A percentile compares a stretch with the other conserved stretches of the same genome.
These are phyloP conservation scores for Zymoseptoria tritici DNA, from an alignment of 2,329 filamentous ascomycete genomes.

Conservation along the genomic window DNA sequence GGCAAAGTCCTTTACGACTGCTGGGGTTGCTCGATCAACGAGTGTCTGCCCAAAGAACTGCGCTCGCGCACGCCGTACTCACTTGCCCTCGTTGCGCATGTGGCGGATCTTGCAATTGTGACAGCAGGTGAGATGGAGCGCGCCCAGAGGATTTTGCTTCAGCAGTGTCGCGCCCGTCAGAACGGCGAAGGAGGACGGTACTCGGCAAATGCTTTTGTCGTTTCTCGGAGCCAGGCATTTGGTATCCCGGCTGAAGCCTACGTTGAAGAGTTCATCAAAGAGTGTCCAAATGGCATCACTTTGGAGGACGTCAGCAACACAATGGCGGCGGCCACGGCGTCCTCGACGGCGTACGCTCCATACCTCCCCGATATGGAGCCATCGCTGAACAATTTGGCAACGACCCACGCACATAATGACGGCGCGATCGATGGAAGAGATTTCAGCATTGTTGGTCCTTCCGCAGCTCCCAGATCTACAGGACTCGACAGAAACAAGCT, in stretches of 20 bases:
- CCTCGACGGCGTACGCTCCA: background rate
- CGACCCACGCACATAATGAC: background rate
- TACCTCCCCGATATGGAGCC: background rate
- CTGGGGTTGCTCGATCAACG: slow-evolving; percentile 1
- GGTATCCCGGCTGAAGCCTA: background rate
- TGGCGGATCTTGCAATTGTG: background rate
- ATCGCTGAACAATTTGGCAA: background rate
- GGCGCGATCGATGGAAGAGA: background rate
- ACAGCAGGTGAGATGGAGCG: background rate
- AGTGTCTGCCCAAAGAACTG: slow-evolving; percentile 4
- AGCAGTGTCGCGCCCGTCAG: background rate
- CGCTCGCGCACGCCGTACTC: slow-evolving; percentile 7
- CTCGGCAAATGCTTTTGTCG: background rate
- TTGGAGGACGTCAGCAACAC: background rate
- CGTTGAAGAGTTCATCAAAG: background rate
- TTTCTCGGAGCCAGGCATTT: background rate
- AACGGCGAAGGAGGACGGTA: background rate
- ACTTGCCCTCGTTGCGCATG: background rate
- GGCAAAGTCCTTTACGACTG: background rate
- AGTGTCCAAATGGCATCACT: background rate
- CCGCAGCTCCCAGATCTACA: background rate
- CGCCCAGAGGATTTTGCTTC: background rate
- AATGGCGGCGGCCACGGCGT: background rate
- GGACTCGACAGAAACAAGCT: background rate
- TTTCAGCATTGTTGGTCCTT: background rate